Conservation (phyloP, 1,284 basidiomycete genomes). For the Polyporus tsugae region DNA sequence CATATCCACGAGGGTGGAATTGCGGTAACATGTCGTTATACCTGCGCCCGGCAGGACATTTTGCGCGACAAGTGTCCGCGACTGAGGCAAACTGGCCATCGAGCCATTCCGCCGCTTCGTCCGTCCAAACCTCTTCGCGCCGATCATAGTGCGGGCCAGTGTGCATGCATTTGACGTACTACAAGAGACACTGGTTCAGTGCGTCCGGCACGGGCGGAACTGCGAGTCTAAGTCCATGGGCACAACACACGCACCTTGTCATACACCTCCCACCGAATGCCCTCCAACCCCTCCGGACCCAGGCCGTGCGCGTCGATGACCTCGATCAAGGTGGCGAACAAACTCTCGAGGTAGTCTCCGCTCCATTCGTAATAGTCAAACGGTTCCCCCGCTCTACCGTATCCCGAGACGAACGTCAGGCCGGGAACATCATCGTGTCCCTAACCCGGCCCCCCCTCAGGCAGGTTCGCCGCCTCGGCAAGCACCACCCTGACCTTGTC, state of each 20-base stretch:
- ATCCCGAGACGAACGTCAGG: background rate
- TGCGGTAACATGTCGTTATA: background rate
- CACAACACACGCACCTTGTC: background rate
- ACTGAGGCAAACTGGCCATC: background rate
- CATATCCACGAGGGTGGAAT: background rate
- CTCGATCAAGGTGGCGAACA: background rate
- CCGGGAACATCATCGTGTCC: background rate
- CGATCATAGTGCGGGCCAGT: background rate
- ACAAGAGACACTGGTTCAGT: background rate
- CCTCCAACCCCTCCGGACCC: background rate
- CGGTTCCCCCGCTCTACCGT: too few relatives aligned
- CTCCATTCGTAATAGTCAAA: too few relatives aligned
- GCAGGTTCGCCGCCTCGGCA: background rate
- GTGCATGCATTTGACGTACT: background rate
- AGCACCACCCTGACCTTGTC: background rate
- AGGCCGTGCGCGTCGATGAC: background rate
- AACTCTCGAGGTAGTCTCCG: background rate
- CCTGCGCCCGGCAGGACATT: background rate
- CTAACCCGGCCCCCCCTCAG: background rate
- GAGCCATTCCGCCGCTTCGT: background rate
- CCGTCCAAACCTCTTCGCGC: background rate
- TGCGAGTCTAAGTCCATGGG: background rate
- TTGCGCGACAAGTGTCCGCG: background rate
- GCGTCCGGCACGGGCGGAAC: background rate
- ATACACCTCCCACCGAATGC: background rate